Evolutionary conservation across 176 grass and related monocot genomes (phyloP).

Genomic region (Tuctoria greenei): DNA sequence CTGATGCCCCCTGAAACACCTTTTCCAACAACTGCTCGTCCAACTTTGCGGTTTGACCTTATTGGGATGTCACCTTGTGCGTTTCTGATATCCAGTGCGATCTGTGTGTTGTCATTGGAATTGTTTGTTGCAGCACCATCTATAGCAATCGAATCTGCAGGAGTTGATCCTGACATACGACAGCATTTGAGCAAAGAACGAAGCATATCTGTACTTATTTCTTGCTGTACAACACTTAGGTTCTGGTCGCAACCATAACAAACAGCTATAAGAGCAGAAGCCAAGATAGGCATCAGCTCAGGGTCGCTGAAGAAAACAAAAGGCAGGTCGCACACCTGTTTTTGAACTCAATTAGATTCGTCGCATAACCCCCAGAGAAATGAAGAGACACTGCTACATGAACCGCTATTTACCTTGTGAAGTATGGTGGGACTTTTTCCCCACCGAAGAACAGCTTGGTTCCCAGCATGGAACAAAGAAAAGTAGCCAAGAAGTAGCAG

Average conservation of each 20-base stretch:
- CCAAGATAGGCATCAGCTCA: constrained; percentile 81
- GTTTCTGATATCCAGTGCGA: constrained; percentile 51
- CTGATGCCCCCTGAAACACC: constrained; percentile 47
- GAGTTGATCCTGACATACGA: constrained; percentile 36
- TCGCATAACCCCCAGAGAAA: background rate
- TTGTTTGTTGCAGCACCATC: constrained; percentile 47
- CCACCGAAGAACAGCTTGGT: constrained; percentile 98
- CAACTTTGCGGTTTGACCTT: constrained; percentile 62
- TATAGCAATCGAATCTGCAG: constrained; percentile 40
- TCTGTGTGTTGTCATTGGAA: constrained; percentile 48
- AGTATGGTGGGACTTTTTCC: constrained; percentile 99
- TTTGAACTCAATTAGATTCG: constrained; percentile 47
- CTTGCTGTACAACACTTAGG: constrained; percentile 77
- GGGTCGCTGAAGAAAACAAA: constrained; percentile 94
- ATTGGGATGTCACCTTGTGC: constrained; percentile 48
- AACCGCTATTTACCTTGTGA: constrained; percentile 70
- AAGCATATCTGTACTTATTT: constrained; percentile 96
- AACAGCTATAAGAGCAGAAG: constrained; percentile 72
- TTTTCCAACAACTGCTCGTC: constrained; percentile 53
- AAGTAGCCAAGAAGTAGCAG: constrained; percentile 92
- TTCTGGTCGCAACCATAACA: constrained; percentile 97
- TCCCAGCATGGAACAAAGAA: constrained; percentile 94
- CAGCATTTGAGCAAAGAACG: constrained; percentile 73
- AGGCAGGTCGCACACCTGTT: constrained; percentile 96
- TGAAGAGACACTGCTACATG: constrained; percentile 10